Conservation (phyloP, 2,329 filamentous ascomycete species). For the Orbilia javanica region DNA sequence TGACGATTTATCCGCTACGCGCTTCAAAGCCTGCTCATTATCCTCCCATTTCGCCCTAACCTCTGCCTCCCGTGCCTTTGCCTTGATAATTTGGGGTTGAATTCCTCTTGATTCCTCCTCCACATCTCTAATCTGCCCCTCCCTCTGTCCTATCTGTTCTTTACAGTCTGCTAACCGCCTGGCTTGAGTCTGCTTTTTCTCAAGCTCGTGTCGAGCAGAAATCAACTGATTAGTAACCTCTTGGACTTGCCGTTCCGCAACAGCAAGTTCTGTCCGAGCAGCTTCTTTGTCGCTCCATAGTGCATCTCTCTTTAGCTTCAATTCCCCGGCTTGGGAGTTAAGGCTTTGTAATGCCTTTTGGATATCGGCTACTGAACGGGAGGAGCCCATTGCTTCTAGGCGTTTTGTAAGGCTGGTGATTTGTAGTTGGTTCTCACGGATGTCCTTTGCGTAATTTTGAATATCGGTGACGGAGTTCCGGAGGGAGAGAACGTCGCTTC, state of each 20-base stretch:
- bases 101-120: constrained; percentile 81
- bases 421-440: constrained; percentile 77
- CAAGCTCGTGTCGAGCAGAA: constrained; percentile 78
- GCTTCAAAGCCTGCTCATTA: constrained; percentile 78
- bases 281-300: constrained; percentile 77
- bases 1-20: constrained; percentile 78
- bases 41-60: constrained; percentile 77
- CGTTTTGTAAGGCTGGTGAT: constrained; percentile 81
- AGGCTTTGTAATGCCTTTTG: constrained; percentile 77
- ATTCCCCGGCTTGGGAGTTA: constrained; percentile 75
- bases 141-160: constrained; percentile 32
- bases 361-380: constrained; percentile 84
- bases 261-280: constrained; percentile 58
- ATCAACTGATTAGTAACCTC: constrained; percentile 80
- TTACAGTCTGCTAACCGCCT: constrained; percentile 41
- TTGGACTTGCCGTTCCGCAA: constrained; percentile 66
- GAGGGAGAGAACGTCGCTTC: constrained; percentile 80
- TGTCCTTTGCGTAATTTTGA: constrained; percentile 77
- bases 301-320: constrained; percentile 76
- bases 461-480: constrained; percentile 82
- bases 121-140: constrained; percentile 70
- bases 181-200: constrained; percentile 73
- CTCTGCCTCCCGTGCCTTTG: constrained; percentile 81
- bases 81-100: constrained; percentile 80
- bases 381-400: constrained; percentile 75